Base-by-base conservation (phyloP, 108 stramenopile genomes). In the Nitzschia sp. region DNA sequence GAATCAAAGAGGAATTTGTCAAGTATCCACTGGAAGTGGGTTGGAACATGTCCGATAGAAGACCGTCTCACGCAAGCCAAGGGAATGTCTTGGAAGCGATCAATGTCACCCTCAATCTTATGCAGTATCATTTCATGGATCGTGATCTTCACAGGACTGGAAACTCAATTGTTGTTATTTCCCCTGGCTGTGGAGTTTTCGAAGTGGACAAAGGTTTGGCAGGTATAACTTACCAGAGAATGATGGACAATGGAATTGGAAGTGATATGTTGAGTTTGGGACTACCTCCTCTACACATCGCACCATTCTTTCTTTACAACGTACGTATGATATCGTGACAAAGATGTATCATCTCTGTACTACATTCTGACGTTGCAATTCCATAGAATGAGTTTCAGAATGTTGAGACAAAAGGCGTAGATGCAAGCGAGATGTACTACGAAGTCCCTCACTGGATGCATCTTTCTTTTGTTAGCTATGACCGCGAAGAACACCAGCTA, bases 191-290 rank as follows among this genome's bases (percentile, higher is more conserved):
- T 59, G 99, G 99, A 22, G 93, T 97, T 19, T 95, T 93, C 78
- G 87, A 92, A 63, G 94, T 96, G 5, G 91, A 95, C 62, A 90
- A 88, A 65, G 79, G 77, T 42, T 86, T 96, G 52, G 90, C 97
- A 24, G 73, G 79, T 21, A 97, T 97, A 8, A 98, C 97, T n/a
- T 97, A 97, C 71, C 97, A 98, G 73, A 79, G 99, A 39, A 99
- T 99, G 97, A 95, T 99, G 97, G 99, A 99, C 80, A 92, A 95
- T 74, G 99, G 96, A 10, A 96, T 99, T 64, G 99, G 99, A 8
- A 95, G 94, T 53, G 99, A 99, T 79, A 94, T 97, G 91, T 80
- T 99, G 5, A 90, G 90, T 67, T 79, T 99, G 19, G 85, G 93
- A 20, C 78, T 94, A 41, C 97, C 97, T 11, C 97, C 99, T 21